Conservation (phyloP, 345 rosid species). For the Xanthoceras sorbifolium region DNA sequence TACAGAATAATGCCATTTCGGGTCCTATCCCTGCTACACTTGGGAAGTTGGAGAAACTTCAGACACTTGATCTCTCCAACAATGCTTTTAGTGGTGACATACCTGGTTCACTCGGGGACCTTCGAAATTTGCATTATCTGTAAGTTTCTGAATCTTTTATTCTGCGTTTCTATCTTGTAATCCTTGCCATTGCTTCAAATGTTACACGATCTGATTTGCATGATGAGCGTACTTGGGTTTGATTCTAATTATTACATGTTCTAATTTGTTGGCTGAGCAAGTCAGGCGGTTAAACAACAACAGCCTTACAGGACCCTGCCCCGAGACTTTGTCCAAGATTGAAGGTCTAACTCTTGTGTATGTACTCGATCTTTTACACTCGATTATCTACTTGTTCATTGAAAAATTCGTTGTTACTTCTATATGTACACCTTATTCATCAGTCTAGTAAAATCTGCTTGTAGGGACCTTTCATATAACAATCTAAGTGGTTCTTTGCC, state of each 20-base stretch:
- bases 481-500: conserved; percentile 93
- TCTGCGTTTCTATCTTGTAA: background rate
- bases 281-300: conserved; percentile 96
- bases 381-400: background rate
- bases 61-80: conserved; percentile 92
- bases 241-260: conserved; percentile 6
- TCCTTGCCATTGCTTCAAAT: background rate
- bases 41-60: conserved; percentile 86
- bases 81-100: conserved; percentile 75
- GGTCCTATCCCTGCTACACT: conserved; percentile 82
- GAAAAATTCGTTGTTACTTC: background rate
- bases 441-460: conserved; percentile 17
- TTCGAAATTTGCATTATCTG: conserved; percentile 82
- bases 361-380: conserved; percentile 28
- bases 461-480: conserved; percentile 92
- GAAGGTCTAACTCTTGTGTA: conserved; percentile 91
- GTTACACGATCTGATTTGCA: background rate
- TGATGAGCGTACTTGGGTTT: background rate
- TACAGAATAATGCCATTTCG: conserved; percentile 88
- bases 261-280: conserved; percentile 25
- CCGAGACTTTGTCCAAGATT: conserved; percentile 76
- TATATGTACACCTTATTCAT: background rate
- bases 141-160: conserved; percentile 34
- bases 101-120: conserved; percentile 76
- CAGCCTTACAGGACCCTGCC: conserved; percentile 80